Base-by-base conservation (phyloP, 1,284 basidiomycete species). In the Malassezia nana region DNA sequence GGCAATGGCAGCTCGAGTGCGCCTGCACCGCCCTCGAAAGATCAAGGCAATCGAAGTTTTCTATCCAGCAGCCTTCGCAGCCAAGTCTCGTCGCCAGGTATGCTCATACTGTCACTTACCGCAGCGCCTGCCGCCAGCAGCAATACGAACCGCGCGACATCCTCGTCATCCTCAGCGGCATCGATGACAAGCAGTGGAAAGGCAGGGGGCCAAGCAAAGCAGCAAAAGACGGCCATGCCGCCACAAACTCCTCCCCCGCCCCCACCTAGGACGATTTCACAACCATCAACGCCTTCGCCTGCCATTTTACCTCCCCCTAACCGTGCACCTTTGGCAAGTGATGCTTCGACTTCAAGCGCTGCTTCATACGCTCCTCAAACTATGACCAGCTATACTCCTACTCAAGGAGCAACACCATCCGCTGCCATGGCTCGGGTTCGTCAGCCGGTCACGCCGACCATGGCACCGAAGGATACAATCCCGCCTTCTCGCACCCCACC, bases 401-500 rank as follows among this genome's bases (percentile, higher is more conserved):
- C 35, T 2, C 35, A 38, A 42, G 40, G 52, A 18, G 24, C 44
- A n/a, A 38, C 54, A 18, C 48, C 54, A 2, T 46, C 50, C 6
- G 28, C 35, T 3, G 31, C 49, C 6, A 26, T 56, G 60, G 32
- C 66, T 62, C 51, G 61, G 52, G 16, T 55, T 50, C 41, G 59
- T 52, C 52, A 61, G 50, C 40, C 39, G 44, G 24, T 67, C 59
- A 18, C 61, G 15, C 35, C 49, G 26, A 56, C 44, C 4, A 45
- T 51, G 38, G 46, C 54, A 15, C 63, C 71, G 26, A 72, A 69
- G 53, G 71, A 74, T 41, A 74, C 64, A 38, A 69, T 74, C 31
- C 69, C 69, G 29, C 62, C 67, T 50, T 64, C 64, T 44, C 67
- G 69, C 54, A 71, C 71, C 32, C 68, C 71, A 29, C 71, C 71